Conservation (phyloP, 805 yeast genomes). For the Clavispora carvajalis region DNA sequence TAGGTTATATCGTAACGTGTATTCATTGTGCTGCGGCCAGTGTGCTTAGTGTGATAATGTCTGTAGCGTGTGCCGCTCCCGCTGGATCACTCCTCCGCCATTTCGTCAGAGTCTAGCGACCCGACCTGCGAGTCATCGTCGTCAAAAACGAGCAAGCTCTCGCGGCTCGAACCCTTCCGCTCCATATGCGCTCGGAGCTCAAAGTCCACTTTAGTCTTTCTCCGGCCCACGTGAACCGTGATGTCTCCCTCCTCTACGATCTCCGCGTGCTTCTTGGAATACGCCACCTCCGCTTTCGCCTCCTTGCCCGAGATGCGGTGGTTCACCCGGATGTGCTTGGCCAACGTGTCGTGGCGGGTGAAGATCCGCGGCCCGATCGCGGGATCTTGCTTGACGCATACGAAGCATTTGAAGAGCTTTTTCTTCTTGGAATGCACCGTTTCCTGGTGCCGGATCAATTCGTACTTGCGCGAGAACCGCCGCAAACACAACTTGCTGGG, state of each 20-base stretch:
- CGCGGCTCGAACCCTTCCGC: constrained; percentile 18
- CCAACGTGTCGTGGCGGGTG: constrained; percentile 89
- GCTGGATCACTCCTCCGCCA: background rate
- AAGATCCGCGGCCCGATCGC: constrained; percentile 66
- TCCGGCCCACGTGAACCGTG: constrained; percentile 41
- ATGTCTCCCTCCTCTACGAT: constrained; percentile 45
- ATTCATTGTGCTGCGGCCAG: background rate
- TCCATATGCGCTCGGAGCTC: constrained; percentile 43
- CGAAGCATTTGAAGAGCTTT: constrained; percentile 78
- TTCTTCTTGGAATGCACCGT: constrained; percentile 90
- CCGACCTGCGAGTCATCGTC: constrained; percentile 14
- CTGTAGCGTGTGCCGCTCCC: background rate
- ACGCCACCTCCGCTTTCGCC: constrained; percentile 44
- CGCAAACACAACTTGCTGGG: constrained; percentile 37
- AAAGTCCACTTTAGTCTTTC: constrained; percentile 42
- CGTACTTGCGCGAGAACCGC: constrained; percentile 64
- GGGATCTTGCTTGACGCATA: constrained; percentile 70
- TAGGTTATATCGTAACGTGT: background rate
- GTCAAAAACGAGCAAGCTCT: constrained; percentile 12
- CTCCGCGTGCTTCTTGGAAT: constrained; percentile 41
- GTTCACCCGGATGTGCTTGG: constrained; percentile 69
- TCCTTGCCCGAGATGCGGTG: constrained; percentile 43
- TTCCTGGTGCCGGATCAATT: constrained; percentile 90
- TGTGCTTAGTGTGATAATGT: too few relatives aligned
- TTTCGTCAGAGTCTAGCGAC: constrained; percentile 8